phyloP scores from a whole-genome alignment of 371 early-diverging fungal genomes.

The Lichtheimia ornata region DNA sequence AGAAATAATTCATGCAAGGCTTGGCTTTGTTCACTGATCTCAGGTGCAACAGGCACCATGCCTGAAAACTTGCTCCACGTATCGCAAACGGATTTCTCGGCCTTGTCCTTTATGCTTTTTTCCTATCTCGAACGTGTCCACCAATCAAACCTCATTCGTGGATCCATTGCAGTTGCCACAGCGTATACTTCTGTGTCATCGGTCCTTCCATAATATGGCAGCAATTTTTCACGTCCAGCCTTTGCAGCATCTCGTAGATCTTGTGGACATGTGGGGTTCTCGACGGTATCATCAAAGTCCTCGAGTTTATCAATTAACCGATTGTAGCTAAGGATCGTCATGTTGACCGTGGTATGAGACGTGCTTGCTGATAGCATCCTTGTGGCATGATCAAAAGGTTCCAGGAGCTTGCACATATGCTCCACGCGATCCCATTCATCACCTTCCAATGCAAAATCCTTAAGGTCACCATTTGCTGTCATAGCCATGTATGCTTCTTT shows the following conservation, averaged over 20 bases:
- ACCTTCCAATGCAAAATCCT: not conserved
- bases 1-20: no score
- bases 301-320: constrained; percentile 12
- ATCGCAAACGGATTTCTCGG: not conserved
- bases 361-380: not conserved
- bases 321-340: constrained; percentile 19
- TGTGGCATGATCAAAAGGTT: not conserved
- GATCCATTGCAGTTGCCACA: constrained; percentile 24
- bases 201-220: constrained; percentile 5
- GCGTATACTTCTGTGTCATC: constrained; percentile 12
- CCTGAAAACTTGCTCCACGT: not conserved
- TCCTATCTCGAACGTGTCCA: constrained; percentile 9
- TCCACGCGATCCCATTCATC: not conserved
- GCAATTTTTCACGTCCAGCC: constrained; percentile 11
- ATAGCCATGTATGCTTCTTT: constrained; percentile 8
- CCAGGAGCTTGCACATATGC: not conserved
- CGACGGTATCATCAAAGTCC: not conserved
- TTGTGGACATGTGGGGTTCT: not conserved
- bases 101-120: not conserved
- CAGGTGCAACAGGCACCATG: no score
- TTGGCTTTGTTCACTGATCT: no score
- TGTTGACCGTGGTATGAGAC: constrained; percentile 8
- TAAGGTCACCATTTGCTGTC: not conserved
- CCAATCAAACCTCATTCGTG: constrained; percentile 18
- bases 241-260: not conserved